Evolutionary conservation across 1,284 basidiomycete species (phyloP), one percentile per base, ranked within the genome.

Genomic region (Tilletia walkeri): DNA sequence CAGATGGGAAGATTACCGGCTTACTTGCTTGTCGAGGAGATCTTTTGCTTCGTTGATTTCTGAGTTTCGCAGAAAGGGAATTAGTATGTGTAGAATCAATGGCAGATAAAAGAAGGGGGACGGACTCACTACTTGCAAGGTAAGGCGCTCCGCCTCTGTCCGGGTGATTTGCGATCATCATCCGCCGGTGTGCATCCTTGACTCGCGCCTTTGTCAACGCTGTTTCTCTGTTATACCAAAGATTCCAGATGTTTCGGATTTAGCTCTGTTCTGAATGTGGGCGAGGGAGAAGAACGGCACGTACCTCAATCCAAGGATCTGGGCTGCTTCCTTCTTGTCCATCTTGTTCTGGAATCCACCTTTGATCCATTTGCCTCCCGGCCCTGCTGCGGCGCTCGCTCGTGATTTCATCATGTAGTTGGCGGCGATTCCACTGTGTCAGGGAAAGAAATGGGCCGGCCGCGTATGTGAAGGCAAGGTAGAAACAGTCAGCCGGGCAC

Each of bases 271-370:
- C 24, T 30, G 50, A 16, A 45, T 14, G 14, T 24, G 7, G n/a
- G 20, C 20, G 54, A 56, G 20, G 24, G 18, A 34, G 6, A 63
- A 9, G 36, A 30, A 53, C 14, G 53, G 12, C 1, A 74, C 75
- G 45, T 53, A 75, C 76, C 75, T 73, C 59, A 98, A 86, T n/a
- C 95, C 95, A 38, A 98, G 88, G 77, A 99, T 90, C 74, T 90
- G 89, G 69, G 94, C 89, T 2, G 95, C 95, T 86, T 98, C 95
- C 75, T 90, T 91, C 82, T 92, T 88, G 84, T 98, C 95, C 94
- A 98, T 97, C 87, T 94, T 96, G 16, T 88, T 86, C 84, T 91
- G 92, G 89, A 99, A 99, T 1, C 95, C 95, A 72, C 95, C 95
- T 85, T 91, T 93, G 65, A 88, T 89, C 89, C 93, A 98, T 84